Base-by-base conservation (phyloP, 352 stramenopile genomes). In the Thalassiosira sp. region DNA sequence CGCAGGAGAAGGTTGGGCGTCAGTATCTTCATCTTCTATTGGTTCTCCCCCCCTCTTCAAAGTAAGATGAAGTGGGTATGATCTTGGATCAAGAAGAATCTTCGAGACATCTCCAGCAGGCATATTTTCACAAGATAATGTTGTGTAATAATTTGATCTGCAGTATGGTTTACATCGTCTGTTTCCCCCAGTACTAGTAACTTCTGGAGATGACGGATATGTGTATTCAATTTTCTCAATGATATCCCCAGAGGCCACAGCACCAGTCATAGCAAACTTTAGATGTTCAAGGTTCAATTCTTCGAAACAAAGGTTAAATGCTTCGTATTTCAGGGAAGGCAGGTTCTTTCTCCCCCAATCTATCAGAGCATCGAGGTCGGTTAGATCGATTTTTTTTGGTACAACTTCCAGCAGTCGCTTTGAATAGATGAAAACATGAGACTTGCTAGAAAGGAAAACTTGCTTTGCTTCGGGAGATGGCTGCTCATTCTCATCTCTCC, bases 171-270 rank as follows among this genome's bases (percentile, higher is more conserved):
- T 18, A 42, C 18, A 42, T 1, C 72, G 25, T 51, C 64, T 52
- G 24, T 24, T 53, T 11, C 66, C 18, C 5, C 31, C 49, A 11
- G 7, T 45, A 31, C 18, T 59, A 2, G 20, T 18, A 11, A 15
- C 10, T 46, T 43, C 43, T 7, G 35, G 15, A 13, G 18, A 62
- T 52, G 24, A 6, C 15, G 56, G 27, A 31, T 16, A 16, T n/a
- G 35, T 68, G 20, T 76, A 52, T 48, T 81, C 40, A 43, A 81
- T 53, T 51, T 72, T 75, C 18, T 72, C 67, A 15, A 81, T 3
- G n/a, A 51, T 56, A 52, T 63, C 61, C 15, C 45, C 22, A 42
- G 57, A 40, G 7, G 31, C 49, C 6, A 81, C 59, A 18, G 67
- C 40, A 3, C 57, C 56, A 2, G 58, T 58, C 3, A 76, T 43